Evolutionary conservation across 2,329 filamentous ascomycete species (phyloP).

Genomic region (Phymatotrichopsis omnivora): DNA sequence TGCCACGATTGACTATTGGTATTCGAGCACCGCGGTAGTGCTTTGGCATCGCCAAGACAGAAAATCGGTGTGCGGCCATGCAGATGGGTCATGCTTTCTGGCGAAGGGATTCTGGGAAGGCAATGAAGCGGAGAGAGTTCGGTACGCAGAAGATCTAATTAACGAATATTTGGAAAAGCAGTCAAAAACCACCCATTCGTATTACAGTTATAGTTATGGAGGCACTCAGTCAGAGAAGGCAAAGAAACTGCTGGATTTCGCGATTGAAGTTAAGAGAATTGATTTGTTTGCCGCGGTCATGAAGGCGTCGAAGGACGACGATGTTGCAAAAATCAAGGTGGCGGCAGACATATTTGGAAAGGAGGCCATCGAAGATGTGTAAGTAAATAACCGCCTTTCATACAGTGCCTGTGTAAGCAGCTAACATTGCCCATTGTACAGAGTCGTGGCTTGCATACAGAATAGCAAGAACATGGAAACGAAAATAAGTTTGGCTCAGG

Average conservation of each 20-base stretch:
- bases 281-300: constrained; percentile 10
- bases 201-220: background rate
- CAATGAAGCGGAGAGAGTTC: constrained; percentile 6
- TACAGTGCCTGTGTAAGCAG: no score
- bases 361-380: constrained; percentile 8
- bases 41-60: constrained; percentile 4
- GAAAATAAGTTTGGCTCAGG: no score
- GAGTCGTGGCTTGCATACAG: no score
- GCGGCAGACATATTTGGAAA: constrained; percentile 7
- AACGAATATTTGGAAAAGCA: no score
- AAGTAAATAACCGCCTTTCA: no score
- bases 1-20: constrained; percentile 11
- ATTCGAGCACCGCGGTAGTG: constrained; percentile 9
- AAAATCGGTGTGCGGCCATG: no score
- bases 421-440: no score
- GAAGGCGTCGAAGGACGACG: constrained; percentile 1
- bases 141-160: background rate
- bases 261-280: constrained; percentile 9
- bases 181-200: no score
- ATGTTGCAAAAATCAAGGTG: constrained; percentile 6
- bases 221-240: background rate
- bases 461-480: no score
- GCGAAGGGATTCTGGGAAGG: constrained; percentile 1
- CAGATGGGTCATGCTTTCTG: background rate
- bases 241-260: constrained; percentile 6